phyloP scores from a whole-genome alignment of 2,329 filamentous ascomycete genomes.

The Penicillium sp. region DNA sequence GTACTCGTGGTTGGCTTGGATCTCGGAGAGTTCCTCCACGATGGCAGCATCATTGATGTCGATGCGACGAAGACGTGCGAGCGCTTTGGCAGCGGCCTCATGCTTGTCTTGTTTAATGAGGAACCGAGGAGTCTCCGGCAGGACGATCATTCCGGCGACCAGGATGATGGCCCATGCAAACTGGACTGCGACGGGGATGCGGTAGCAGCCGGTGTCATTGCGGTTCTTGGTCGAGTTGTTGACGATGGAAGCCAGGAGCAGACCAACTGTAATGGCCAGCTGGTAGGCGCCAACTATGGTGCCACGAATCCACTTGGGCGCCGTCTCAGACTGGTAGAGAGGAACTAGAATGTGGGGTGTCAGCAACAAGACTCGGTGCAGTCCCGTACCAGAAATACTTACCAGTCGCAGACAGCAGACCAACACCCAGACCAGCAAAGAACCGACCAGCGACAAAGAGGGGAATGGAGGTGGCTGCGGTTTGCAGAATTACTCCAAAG shows the following conservation, averaged over 20 bases:
- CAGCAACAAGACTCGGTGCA: not conserved
- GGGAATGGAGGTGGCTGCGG: conserved; percentile 30
- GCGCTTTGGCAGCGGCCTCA: conserved; percentile 59
- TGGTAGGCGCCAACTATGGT: conserved; percentile 75
- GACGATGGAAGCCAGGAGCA: conserved; percentile 69
- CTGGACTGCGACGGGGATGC: conserved; percentile 76
- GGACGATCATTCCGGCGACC: conserved; percentile 64
- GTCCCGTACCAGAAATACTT: conserved; percentile 41
- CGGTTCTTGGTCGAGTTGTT: conserved; percentile 66
- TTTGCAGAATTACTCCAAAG: conserved; percentile 38
- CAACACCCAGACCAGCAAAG: conserved; percentile 59
- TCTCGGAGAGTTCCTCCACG: conserved; percentile 75
- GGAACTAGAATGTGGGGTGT: conserved; percentile 20
- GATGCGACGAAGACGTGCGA: conserved; percentile 66
- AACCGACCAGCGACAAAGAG: conserved; percentile 51
- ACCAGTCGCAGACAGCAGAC: conserved; percentile 73
- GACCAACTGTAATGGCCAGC: conserved; percentile 74
- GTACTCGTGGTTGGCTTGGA: conserved; percentile 83
- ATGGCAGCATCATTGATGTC: conserved; percentile 66
- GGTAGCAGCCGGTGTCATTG: conserved; percentile 64
- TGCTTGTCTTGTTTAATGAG: conserved; percentile 73
- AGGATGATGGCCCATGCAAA: conserved; percentile 77
- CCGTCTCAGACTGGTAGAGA: conserved; percentile 79
- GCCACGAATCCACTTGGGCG: conserved; percentile 69
- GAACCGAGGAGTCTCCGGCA: conserved; percentile 81